Base-by-base conservation (phyloP, 768 basidiomycete species). In the Cytidiella melzeri region DNA sequence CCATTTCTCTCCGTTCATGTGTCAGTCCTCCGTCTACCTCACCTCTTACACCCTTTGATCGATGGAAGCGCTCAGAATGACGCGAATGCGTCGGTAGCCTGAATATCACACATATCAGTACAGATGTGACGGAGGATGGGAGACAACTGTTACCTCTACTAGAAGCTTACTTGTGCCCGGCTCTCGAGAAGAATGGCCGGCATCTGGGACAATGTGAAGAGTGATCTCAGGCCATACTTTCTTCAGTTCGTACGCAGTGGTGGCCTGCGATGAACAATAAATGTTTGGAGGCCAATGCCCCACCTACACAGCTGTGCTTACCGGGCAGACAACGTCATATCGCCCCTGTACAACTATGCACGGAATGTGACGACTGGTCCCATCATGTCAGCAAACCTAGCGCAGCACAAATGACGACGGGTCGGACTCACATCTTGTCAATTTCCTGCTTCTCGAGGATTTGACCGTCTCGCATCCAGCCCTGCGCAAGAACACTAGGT, bases 281-380 rank as follows among this genome's bases (percentile, higher is more conserved):
- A n/a, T n/a, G n/a, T n/a, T n/a, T n/a, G n/a, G n/a, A n/a, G n/a
- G n/a, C n/a, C n/a, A n/a, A n/a, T n/a, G n/a, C n/a, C n/a, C n/a
- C n/a, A n/a, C n/a, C n/a, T n/a, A n/a, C 10, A 9, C 23, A 47
- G 15, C n/a, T 2, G 38, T 39, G 28, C 55, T 30, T 67, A 91
- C 84, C 9, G 92, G 88, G 61, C 92, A 96, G 41, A 96, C 78
- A 12, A 88, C 80, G 57, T 94, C 92, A 59, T 94, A 94, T 66
- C 92, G 74, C 34, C 91, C 90, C 71, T 93, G 91, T 3, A 92
- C 76, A 36, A 89, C 76, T 44, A 85, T 71, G 7, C 80, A 81
- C 18, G 92, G 92, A 56, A 96, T 92, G 67, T 92, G 83, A 12
- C 92, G 89, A 55, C 91, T 93, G 48, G n/a, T 10, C n/a, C n/a